These are phyloP conservation scores for Penicillium sp. DNA, from an alignment of 2,329 filamentous ascomycete genomes.

Conservation along the genomic window DNA sequence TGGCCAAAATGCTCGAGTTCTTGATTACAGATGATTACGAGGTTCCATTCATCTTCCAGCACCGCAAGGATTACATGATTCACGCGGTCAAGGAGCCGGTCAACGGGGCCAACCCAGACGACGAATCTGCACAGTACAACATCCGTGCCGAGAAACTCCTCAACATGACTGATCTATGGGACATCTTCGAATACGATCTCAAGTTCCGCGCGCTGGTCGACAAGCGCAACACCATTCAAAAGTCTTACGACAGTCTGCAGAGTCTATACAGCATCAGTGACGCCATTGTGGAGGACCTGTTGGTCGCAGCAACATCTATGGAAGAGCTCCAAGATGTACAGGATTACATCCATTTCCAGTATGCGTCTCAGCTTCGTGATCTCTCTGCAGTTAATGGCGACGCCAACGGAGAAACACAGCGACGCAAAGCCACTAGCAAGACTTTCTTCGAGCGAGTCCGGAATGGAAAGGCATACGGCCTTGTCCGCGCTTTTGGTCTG, in stretches of 20 bases:
- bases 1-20: constrained; percentile 91
- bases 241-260: constrained; percentile 74
- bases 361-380: constrained; percentile 80
- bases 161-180: constrained; percentile 91
- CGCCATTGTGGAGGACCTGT: constrained; percentile 75
- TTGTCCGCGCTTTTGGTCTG: constrained; percentile 89
- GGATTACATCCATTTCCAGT: constrained; percentile 95
- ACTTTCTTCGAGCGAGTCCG: constrained; percentile 82
- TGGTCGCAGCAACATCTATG: constrained; percentile 78
- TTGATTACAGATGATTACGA: constrained; percentile 94
- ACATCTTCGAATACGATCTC: constrained; percentile 89
- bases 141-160: constrained; percentile 83
- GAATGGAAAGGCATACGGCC: constrained; percentile 73
- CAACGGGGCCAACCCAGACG: constrained; percentile 65
- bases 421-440: constrained; percentile 79
- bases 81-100: constrained; percentile 74
- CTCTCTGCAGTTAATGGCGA: constrained; percentile 64
- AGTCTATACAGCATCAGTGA: constrained; percentile 69
- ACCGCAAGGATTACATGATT: constrained; percentile 96
- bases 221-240: constrained; percentile 83
- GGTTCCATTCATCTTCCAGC: constrained; percentile 96
- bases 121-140: constrained; percentile 68
- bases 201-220: constrained; percentile 93
- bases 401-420: constrained; percentile 67
- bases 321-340: constrained; percentile 96